These are phyloP conservation scores for Epichloe baconii DNA, from an alignment of 2,329 filamentous ascomycete species.

Conservation along the genomic window DNA sequence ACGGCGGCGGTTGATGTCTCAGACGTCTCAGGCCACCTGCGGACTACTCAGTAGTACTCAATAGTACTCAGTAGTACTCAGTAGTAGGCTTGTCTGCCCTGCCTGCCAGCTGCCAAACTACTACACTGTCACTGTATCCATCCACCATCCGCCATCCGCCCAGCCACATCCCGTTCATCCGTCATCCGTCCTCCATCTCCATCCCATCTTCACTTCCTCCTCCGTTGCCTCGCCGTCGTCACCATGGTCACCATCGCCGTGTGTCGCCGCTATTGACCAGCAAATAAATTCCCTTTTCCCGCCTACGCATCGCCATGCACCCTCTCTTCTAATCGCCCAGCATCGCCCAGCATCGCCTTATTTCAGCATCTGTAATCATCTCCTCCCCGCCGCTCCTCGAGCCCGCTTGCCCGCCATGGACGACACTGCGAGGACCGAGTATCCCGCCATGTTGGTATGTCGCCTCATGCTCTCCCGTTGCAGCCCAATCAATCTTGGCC, in stretches of 20 bases:
- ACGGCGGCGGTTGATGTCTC: no score
- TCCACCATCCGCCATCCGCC: slow-evolving; percentile 1
- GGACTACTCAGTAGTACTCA: no score
- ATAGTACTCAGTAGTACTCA: no score
- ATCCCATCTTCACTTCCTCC: background rate
- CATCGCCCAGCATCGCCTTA: slow-evolving; percentile 8
- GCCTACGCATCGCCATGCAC: slow-evolving; percentile 10
- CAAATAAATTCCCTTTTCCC: background rate
- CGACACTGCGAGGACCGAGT: slow-evolving; percentile 73
- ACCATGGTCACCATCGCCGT: slow-evolving; percentile 1
- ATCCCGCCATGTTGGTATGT: slow-evolving; percentile 87
- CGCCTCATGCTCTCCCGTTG: slow-evolving; percentile 5
- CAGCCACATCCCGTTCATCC: background rate
- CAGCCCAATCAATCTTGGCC: background rate
- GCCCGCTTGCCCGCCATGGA: slow-evolving; percentile 43
- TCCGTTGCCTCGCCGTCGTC: background rate
- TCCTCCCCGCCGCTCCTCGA: background rate
- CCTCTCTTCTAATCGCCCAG: slow-evolving; percentile 6
- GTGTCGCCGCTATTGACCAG: slow-evolving; percentile 7
- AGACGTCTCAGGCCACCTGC: no score
- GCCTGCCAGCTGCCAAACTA: no score
- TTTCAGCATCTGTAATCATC: slow-evolving; percentile 17
- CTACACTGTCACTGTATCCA: background rate
- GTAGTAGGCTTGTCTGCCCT: no score
- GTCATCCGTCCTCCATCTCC: no score